Percentiles rank a stretch among this genome's conserved stretches.
Evolutionary conservation across 1,284 basidiomycete species (phyloP).

Genomic region (Sparassis latifolia): DNA sequence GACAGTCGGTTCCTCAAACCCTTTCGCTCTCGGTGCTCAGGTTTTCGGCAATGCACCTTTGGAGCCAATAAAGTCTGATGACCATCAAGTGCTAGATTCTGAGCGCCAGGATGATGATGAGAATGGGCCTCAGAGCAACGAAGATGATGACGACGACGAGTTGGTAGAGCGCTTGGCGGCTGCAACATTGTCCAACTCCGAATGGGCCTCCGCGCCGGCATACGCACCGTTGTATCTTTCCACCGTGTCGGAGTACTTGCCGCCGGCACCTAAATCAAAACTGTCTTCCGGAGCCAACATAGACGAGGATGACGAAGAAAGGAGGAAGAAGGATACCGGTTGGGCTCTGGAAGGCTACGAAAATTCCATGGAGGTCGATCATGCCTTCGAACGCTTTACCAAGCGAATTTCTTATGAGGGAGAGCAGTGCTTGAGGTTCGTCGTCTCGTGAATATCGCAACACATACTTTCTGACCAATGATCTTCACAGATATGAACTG

Average conservation of each 20-base stretch:
- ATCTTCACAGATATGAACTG: constrained; percentile 60
- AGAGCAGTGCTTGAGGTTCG: constrained; percentile 72
- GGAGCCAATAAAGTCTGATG: constrained; percentile 6
- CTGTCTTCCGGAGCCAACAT: constrained; percentile 32
- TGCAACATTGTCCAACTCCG: constrained; percentile 47
- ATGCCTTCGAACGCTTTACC: constrained; percentile 74
- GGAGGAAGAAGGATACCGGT: constrained; percentile 37
- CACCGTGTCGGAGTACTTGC: constrained; percentile 62
- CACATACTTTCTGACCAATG: not conserved
- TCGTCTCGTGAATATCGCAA: not conserved
- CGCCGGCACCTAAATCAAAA: constrained; percentile 46
- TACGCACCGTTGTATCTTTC: constrained; percentile 70
- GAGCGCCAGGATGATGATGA: constrained; percentile 8
- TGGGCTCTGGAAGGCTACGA: constrained; percentile 74
- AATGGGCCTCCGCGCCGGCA: constrained; percentile 55
- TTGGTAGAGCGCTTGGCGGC: constrained; percentile 57
- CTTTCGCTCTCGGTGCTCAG: constrained; percentile 54
- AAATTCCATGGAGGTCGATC: constrained; percentile 68
- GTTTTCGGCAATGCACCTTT: constrained; percentile 43
- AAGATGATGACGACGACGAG: constrained; percentile 30
- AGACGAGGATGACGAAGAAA: constrained; percentile 35
- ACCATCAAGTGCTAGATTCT: constrained; percentile 8
- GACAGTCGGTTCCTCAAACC: constrained; percentile 22
- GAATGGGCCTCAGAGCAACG: constrained; percentile 20
- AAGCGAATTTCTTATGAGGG: constrained; percentile 60